Base-by-base conservation (phyloP, 305 asterid species). In the Andrographis paniculata region DNA sequence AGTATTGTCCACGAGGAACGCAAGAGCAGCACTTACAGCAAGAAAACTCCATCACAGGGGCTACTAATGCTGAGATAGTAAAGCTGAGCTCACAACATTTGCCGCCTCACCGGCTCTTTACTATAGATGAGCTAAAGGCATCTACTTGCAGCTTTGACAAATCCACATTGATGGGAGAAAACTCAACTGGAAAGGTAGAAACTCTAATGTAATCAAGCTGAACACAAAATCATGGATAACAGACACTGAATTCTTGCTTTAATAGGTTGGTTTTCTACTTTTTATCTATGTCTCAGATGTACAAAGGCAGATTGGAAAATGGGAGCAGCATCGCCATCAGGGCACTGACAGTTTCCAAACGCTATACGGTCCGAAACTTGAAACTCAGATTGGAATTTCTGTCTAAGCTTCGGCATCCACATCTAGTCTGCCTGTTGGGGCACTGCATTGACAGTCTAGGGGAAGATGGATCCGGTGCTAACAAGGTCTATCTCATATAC, bases 371-470 rank as follows among this genome's bases (percentile, higher is more conserved):
- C 53, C 70, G 93, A 47, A 78, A 81, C 48, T 75, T 81, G 39
- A 81, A 78, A 62, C 71, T 81, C 22, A 69, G 93, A 21, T 58
- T 78, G 46, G 93, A 81, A 59, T 64, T 81, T 46, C 60, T 81
- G 60, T 58, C 87, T 44, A 81, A 78, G 74, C 83, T 81, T 36
- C 56, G 75, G 3, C 82, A 81, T 51, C 72, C 87, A 43, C 77
- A 78, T 68, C 60, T 81, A n/a, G 87, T 73, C 33, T 68, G 87
- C 71, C 71, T 81, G 56, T 62, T 81, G 69, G 93, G 93, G 19
- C 87, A 78, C 63, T 75, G 87, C 79, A 73, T 81, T 1, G 71
- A 62, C 45, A 63, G 24, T 22, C 82, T 65, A 49, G 67, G 57
- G 52, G 63, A 59, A 52, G 54, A 62, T 41, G 75, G 63, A 16